Conservation (phyloP, 768 basidiomycete genomes). For the Boletus reticulatus region DNA sequence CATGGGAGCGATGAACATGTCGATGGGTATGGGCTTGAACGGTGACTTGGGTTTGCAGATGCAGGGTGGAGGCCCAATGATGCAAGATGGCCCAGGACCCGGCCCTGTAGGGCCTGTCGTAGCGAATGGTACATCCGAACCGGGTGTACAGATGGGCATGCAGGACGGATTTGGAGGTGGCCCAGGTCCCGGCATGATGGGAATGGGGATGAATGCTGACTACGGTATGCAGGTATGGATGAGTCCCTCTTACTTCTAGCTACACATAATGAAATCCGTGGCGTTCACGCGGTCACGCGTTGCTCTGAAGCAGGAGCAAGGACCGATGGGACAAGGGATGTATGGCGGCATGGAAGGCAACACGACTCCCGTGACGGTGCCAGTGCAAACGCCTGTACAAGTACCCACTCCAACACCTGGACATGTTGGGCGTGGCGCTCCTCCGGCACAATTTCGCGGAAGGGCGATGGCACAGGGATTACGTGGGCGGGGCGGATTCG, state of each 20-base stretch:
- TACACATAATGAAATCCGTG: slow-evolving; percentile 39
- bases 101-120: slow-evolving; percentile 34
- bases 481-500: slow-evolving; percentile 44
- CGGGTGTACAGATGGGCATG: slow-evolving; percentile 39
- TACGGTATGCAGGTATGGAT: slow-evolving; percentile 71
- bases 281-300: slow-evolving; percentile 26
- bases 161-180: slow-evolving; percentile 41
- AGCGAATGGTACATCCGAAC: slow-evolving; percentile 38
- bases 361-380: slow-evolving; percentile 46
- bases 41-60: slow-evolving; percentile 62
- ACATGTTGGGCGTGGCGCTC: slow-evolving; percentile 30
- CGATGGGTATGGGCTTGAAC: slow-evolving; percentile 58
- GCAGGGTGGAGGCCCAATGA: slow-evolving; percentile 49
- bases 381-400: slow-evolving; percentile 35
- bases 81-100: slow-evolving; percentile 46
- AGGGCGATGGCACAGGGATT: slow-evolving; percentile 41
- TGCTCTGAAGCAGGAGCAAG: slow-evolving; percentile 49
- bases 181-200: slow-evolving; percentile 58
- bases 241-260: slow-evolving; percentile 28
- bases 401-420: slow-evolving; percentile 30
- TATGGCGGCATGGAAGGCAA: slow-evolving; percentile 61
- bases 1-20: slow-evolving; percentile 57
- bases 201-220: slow-evolving; percentile 68
- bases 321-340: slow-evolving; percentile 64
- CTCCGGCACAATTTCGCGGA: slow-evolving; percentile 43